Evolutionary conservation across 2,329 filamentous ascomycete genomes (phyloP).

Genomic region (Amphichorda felina): DNA sequence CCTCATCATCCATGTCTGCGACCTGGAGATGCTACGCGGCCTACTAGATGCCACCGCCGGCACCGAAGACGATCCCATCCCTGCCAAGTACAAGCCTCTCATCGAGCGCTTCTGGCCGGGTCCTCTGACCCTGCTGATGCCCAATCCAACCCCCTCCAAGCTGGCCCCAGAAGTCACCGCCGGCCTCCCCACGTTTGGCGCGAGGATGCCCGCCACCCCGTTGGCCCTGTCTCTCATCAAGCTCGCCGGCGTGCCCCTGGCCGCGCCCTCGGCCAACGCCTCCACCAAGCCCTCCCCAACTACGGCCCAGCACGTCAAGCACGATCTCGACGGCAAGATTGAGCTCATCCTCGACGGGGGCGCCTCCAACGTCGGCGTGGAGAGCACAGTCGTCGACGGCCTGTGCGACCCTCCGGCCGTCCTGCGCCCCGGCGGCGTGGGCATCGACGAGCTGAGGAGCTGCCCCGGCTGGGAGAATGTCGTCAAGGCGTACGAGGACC

Average conservation of each 20-base stretch:
- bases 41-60: conserved; percentile 32
- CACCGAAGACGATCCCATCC: conserved; percentile 36
- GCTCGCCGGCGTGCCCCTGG: conserved; percentile 64
- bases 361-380: conserved; percentile 75
- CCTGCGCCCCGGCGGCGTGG: conserved; percentile 76
- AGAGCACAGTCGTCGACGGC: conserved; percentile 94
- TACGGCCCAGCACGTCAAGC: conserved; percentile 74
- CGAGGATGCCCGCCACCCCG: conserved; percentile 73
- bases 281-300: conserved; percentile 91
- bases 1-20: conserved; percentile 83
- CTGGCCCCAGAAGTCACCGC: conserved; percentile 91
- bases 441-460: conserved; percentile 62
- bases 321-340: conserved; percentile 75
- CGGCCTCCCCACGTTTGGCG: conserved; percentile 73
- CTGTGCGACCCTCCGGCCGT: conserved; percentile 70
- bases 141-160: conserved; percentile 54
- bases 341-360: conserved; percentile 84
- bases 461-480: conserved; percentile 76
- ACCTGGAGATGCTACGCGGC: conserved; percentile 60
- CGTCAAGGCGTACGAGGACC: conserved; percentile 67
- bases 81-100: conserved; percentile 64
- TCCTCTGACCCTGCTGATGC: conserved; percentile 81
- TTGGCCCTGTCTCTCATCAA: conserved; percentile 85
- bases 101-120: conserved; percentile 89
- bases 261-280: conserved; percentile 88